A percentile compares a stretch with the other conserved stretches of the same genome.
Evolutionary conservation across 768 basidiomycete genomes (phyloP).

Genomic region (Suillus occidentalis): DNA sequence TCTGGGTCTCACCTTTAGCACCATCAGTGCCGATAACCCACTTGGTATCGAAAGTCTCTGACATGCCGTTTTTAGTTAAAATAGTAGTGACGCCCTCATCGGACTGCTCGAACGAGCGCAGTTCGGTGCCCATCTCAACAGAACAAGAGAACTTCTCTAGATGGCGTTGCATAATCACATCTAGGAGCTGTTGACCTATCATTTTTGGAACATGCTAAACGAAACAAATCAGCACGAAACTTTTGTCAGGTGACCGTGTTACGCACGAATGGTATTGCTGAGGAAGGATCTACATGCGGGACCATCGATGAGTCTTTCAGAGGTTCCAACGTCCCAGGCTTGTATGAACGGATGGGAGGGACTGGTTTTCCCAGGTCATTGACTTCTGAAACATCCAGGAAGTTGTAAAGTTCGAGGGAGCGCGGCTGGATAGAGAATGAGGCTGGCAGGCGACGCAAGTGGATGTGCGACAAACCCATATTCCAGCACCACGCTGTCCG

Average conservation of each 20-base stretch:
- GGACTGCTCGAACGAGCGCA: slow-evolving; percentile 34
- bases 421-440: slow-evolving; percentile 35
- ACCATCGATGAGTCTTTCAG: slow-evolving; percentile 14
- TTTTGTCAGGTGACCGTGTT: neutral
- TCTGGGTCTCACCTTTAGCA: slow-evolving; percentile 14
- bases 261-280: slow-evolving; percentile 29
- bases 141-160: slow-evolving; percentile 15
- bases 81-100: slow-evolving; percentile 29
- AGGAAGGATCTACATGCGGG: slow-evolving; percentile 18
- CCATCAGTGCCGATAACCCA: slow-evolving; percentile 20
- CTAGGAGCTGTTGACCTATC: slow-evolving; percentile 24
- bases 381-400: slow-evolving; percentile 38
- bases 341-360: slow-evolving; percentile 34
- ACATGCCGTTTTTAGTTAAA: slow-evolving; percentile 1
- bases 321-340: slow-evolving; percentile 12
- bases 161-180: slow-evolving; percentile 18
- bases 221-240: neutral
- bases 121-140: slow-evolving; percentile 38
- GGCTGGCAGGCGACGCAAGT: neutral
- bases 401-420: slow-evolving; percentile 40
- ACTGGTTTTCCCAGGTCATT: slow-evolving; percentile 27
- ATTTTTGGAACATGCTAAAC: slow-evolving; percentile 1
- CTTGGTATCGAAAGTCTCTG: slow-evolving; percentile 4
- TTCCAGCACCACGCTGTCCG: slow-evolving; percentile 40
- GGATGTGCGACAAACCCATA: slow-evolving; percentile 29